phyloP scores from a whole-genome alignment of 495 filamentous ascomycete genomes.

The Tuber aestivum region DNA sequence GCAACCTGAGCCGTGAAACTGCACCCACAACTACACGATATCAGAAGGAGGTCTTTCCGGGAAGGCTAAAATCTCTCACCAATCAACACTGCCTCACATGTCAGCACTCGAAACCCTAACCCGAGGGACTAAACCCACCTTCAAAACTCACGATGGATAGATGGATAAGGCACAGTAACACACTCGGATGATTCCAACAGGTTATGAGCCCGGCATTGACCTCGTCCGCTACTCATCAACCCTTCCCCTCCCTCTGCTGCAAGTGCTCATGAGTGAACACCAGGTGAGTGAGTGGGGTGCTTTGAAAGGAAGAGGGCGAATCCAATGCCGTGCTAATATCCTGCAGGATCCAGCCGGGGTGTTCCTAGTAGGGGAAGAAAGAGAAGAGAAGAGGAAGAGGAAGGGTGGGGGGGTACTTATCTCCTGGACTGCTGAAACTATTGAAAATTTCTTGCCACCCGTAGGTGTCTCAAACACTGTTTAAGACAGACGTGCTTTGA shows the following conservation, averaged over 20 bases:
- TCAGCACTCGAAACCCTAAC: background rate
- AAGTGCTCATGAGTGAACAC: background rate
- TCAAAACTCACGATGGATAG: background rate
- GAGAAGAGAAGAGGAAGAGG: background rate
- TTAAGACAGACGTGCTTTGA: too few relatives aligned
- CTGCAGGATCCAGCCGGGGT: background rate
- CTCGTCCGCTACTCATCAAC: background rate
- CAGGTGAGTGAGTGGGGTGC: background rate
- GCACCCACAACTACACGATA: background rate
- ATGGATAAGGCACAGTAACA: background rate
- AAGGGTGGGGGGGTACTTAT: background rate
- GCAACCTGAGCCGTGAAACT: background rate
- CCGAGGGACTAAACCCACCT: background rate
- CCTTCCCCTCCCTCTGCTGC: background rate
- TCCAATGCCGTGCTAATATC: background rate
- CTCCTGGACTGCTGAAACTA: too few relatives aligned
- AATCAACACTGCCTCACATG: background rate
- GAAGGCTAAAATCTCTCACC: background rate
- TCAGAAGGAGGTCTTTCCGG: background rate
- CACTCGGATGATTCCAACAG: background rate
- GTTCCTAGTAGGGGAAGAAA: background rate
- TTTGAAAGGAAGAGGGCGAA: background rate
- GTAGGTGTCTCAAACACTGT: too few relatives aligned
- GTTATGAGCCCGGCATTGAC: conserved; percentile 5
- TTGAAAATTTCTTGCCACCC: too few relatives aligned